phyloP scores from a whole-genome alignment of 306 rosid genomes.

The Fagus sylvatica region DNA sequence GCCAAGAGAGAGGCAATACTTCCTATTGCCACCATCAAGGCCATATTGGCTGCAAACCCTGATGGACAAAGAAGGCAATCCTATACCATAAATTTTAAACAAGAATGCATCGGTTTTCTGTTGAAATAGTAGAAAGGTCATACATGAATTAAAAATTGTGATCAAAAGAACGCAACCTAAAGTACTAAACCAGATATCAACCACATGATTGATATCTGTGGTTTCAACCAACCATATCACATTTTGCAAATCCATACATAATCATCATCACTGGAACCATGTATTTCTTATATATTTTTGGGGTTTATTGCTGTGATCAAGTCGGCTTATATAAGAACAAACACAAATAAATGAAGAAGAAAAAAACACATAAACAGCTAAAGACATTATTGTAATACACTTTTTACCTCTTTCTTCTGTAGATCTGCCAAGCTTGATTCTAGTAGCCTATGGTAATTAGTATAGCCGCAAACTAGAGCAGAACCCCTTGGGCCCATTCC shows the following conservation, averaged over 20 bases:
- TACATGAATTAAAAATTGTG: neutral
- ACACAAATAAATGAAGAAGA: neutral
- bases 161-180: constrained; percentile 7
- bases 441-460: constrained; percentile 79
- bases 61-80: constrained; percentile 99
- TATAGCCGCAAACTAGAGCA: constrained; percentile 88
- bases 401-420: constrained; percentile 85
- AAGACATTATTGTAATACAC: constrained; percentile 12
- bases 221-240: neutral
- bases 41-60: constrained; percentile 98
- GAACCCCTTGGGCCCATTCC: constrained; percentile 99
- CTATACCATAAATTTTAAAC: constrained; percentile 64
- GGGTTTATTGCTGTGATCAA: constrained; percentile 13
- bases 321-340: constrained; percentile 3
- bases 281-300: neutral
- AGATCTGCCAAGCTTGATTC: constrained; percentile 83
- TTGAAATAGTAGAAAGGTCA: neutral
- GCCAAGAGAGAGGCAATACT: constrained; percentile 72
- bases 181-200: neutral
- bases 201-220: neutral
- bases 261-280: neutral
- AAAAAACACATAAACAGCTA: constrained; percentile 1
- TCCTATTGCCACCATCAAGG: constrained; percentile 83
- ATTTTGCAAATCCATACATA: neutral
- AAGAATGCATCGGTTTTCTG: constrained; percentile 42